phyloP scores from a whole-genome alignment of 23 red algal species.

The Gracilaria gracilis region DNA sequence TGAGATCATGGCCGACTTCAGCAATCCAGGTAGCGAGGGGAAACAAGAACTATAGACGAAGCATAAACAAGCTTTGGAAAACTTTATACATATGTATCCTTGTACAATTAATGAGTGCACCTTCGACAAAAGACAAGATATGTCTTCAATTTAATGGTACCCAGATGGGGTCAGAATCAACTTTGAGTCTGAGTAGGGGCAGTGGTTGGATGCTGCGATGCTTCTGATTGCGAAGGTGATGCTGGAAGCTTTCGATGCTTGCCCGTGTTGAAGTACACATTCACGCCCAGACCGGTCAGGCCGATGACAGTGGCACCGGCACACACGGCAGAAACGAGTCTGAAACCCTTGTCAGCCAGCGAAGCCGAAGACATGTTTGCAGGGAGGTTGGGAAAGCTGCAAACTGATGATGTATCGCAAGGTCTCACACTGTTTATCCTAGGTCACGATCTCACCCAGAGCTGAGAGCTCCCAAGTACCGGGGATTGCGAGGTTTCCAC shows the following conservation, averaged over 20 bases:
- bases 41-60: constrained; percentile 56
- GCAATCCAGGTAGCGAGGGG: neutral
- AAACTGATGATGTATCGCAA: too few species aligned
- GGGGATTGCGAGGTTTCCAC: too few species aligned
- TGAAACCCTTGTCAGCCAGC: constrained; percentile 48
- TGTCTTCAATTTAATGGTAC: too few species aligned
- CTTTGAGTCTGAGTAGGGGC: neutral
- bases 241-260: constrained; percentile 23
- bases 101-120: too few species aligned
- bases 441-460: too few species aligned
- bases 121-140: too few species aligned
- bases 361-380: constrained; percentile 25
- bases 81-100: too few species aligned
- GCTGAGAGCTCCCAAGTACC: too few species aligned
- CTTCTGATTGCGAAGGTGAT: neutral
- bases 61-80: neutral
- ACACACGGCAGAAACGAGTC: neutral
- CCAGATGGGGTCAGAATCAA: neutral
- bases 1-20: constrained; percentile 48
- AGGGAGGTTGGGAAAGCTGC: too few species aligned
- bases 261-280: constrained; percentile 68
- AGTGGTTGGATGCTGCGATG: too few species aligned
- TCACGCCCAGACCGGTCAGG: constrained; percentile 14
- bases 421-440: too few species aligned
- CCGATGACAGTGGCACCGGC: constrained; percentile 46